Conservation (phyloP, 257 asterid genomes). For the Craterostigma plantagineum region DNA sequence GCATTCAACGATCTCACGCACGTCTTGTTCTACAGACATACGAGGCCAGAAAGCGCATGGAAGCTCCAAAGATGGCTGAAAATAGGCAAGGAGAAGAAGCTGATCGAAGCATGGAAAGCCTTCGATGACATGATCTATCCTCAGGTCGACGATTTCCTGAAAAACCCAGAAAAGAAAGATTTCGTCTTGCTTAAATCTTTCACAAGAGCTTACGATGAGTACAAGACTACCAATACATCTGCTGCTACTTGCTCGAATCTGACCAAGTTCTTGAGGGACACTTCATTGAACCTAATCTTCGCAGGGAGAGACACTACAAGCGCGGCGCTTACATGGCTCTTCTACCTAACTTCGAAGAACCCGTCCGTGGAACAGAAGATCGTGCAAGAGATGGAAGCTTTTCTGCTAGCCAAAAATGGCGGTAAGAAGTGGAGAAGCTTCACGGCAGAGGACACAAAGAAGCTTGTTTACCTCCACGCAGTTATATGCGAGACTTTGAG, state of each 20-base stretch:
- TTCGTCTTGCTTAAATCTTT: conserved; percentile 5
- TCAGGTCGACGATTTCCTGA: neutral
- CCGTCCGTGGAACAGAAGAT: conserved; percentile 12
- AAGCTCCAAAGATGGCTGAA: conserved; percentile 18
- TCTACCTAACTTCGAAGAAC: conserved; percentile 9
- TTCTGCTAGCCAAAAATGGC: neutral
- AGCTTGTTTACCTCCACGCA: conserved; percentile 19
- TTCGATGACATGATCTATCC: conserved; percentile 15
- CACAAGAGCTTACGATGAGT: conserved; percentile 6
- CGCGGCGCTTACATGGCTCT: conserved; percentile 1
- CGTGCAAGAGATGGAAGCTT: conserved; percentile 9
- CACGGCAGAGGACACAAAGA: conserved; percentile 10
- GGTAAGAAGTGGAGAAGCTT: conserved; percentile 5
- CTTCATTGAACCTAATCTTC: conserved; percentile 8
- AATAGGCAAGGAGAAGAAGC: conserved; percentile 14
- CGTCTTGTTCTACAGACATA: conserved; percentile 15
- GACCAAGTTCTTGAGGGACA: conserved; percentile 12
- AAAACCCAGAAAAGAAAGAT: neutral
- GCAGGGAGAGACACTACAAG: conserved; percentile 18
- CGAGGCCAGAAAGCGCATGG: conserved; percentile 18
- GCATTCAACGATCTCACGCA: conserved; percentile 12
- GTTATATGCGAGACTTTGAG: conserved; percentile 24
- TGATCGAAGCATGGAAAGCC: conserved; percentile 9
- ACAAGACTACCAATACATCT: neutral
- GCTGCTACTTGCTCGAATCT: conserved; percentile 1